Conservation (phyloP, 441 rosid genomes). For the Iberis amara region DNA sequence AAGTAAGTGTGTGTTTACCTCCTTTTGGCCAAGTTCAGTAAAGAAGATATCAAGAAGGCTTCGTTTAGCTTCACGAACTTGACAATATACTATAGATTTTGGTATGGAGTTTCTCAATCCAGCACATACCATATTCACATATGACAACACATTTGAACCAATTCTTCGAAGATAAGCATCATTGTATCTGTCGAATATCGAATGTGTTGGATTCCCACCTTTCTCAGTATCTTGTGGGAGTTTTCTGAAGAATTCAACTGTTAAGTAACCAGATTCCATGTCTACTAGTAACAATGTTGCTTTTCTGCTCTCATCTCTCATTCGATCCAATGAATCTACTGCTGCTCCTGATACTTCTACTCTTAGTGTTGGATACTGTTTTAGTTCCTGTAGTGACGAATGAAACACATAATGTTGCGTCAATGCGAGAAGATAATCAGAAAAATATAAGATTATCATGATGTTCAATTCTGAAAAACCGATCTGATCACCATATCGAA, state of each 20-base stretch:
- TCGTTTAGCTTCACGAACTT: conserved; percentile 91
- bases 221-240: conserved; percentile 90
- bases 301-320: conserved; percentile 81
- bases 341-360: conserved; percentile 80
- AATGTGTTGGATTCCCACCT: conserved; percentile 89
- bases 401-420: background rate
- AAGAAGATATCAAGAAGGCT: conserved; percentile 76
- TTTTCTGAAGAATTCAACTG: conserved; percentile 85
- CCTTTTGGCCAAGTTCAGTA: conserved; percentile 73
- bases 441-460: too few relatives aligned
- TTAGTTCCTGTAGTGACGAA: conserved; percentile 53
- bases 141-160: conserved; percentile 73
- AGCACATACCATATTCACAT: conserved; percentile 78
- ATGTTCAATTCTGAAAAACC: too few relatives aligned
- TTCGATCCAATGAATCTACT: conserved; percentile 66
- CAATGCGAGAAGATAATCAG: background rate
- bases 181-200: conserved; percentile 72
- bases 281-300: conserved; percentile 77
- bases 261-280: conserved; percentile 81
- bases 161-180: conserved; percentile 76
- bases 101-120: conserved; percentile 71
- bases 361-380: conserved; percentile 77
- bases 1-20: conserved; percentile 34
- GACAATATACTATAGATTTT: conserved; percentile 78
- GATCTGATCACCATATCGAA: too few relatives aligned